These are phyloP conservation scores for Naganishia onofrii DNA, from an alignment of 768 basidiomycete species.

Conservation along the genomic window DNA sequence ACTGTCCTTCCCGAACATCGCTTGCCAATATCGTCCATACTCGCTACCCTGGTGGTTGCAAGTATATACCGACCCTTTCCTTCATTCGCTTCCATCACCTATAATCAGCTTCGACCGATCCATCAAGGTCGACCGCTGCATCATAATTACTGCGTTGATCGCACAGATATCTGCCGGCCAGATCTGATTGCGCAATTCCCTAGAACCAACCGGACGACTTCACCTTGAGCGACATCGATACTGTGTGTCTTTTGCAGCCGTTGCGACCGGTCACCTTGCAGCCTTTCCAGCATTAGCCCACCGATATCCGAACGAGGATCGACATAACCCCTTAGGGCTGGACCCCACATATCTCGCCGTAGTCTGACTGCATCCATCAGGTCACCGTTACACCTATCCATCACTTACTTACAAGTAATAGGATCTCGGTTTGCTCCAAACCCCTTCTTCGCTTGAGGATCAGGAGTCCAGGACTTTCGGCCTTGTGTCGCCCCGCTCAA, in stretches of 20 bases:
- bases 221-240: not conserved
- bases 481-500: not conserved
- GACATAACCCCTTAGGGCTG: not conserved
- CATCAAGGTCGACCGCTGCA: not conserved
- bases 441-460: not conserved
- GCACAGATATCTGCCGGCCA: not conserved
- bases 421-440: not conserved
- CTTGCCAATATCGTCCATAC: not conserved
- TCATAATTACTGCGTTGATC: constrained; percentile 3
- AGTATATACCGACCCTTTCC: not conserved
- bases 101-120: constrained; percentile 4
- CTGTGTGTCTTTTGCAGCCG: not conserved
- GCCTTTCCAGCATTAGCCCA: not conserved
- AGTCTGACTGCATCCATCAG: not conserved
- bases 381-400: not conserved
- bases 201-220: not conserved
- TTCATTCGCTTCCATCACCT: not conserved
- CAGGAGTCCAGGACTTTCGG: not conserved
- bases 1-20: not conserved
- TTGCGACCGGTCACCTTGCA: not conserved
- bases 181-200: not conserved
- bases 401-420: not conserved
- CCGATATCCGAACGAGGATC: not conserved
- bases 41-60: not conserved
- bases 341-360: not conserved